Evolutionary conservation across 352 stramenopile genomes (phyloP).

Genomic region (Globisporangium uncinulatum): DNA sequence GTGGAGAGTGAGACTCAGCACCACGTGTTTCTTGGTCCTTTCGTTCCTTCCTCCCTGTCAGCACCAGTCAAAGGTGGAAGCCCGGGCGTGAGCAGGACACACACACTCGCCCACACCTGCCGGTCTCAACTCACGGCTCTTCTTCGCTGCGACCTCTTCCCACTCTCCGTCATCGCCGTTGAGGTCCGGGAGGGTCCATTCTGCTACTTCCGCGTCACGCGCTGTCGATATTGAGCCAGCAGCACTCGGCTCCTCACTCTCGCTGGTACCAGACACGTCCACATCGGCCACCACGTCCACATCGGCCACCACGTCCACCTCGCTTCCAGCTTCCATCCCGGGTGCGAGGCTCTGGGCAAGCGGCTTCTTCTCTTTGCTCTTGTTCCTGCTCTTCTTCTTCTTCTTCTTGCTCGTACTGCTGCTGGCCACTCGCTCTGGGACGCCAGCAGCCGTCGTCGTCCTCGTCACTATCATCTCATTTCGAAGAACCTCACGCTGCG

Average conservation of each 20-base stretch:
- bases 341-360: background rate
- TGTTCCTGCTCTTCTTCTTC: background rate
- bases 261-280: background rate
- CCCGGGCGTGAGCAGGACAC: background rate
- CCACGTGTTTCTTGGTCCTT: too few relatives aligned
- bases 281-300: background rate
- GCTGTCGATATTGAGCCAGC: background rate
- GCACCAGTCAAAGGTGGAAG: too few relatives aligned
- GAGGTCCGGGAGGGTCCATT: background rate
- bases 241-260: background rate
- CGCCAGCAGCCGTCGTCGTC: constrained; percentile 3
- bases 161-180: constrained; percentile 8
- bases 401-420: constrained; percentile 19
- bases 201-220: background rate
- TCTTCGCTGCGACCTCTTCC: constrained; percentile 21
- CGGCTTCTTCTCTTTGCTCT: constrained; percentile 25
- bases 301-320: background rate
- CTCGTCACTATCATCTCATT: constrained; percentile 3
- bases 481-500: background rate
- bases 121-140: constrained; percentile 16
- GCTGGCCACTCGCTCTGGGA: constrained; percentile 13
- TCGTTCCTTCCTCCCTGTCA: too few relatives aligned
- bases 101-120: background rate
- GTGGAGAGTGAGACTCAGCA: too few relatives aligned
- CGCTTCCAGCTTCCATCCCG: background rate